phyloP scores from a whole-genome alignment of 2,329 filamentous ascomycete genomes.

The Myotisia sp. region DNA sequence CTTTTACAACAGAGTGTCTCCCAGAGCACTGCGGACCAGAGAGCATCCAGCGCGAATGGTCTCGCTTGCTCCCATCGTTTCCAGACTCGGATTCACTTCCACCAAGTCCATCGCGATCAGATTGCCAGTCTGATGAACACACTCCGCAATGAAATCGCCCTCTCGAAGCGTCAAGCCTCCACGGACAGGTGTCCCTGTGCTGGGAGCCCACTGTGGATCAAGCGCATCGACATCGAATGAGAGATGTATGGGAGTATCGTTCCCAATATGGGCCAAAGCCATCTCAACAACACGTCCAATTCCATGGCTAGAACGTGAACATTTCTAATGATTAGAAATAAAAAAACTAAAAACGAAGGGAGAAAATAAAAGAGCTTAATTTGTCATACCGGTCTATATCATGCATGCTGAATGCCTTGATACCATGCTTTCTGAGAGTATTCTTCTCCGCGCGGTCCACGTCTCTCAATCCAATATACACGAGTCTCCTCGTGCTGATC shows the following conservation, averaged over 20 bases:
- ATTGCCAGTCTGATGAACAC: conserved; percentile 64
- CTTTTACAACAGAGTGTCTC: conserved; percentile 70
- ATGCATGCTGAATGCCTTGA: conserved; percentile 97
- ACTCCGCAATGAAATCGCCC: conserved; percentile 92
- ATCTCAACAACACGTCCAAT: conserved; percentile 95
- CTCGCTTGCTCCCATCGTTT: conserved; percentile 58
- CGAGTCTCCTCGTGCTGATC: conserved; percentile 65
- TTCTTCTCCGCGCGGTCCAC: conserved; percentile 90
- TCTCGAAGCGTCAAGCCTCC: conserved; percentile 87
- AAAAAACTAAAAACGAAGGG: neutral
- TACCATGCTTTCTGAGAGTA: conserved; percentile 72
- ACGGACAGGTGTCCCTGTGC: conserved; percentile 85
- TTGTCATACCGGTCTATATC: conserved; percentile 68
- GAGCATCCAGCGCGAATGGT: conserved; percentile 85
- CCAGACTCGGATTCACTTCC: conserved; percentile 63
- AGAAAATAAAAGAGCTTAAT: conserved; percentile 6
- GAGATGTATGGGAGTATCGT: conserved; percentile 88
- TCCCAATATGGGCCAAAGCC: conserved; percentile 91
- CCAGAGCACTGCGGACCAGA: conserved; percentile 77
- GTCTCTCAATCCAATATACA: conserved; percentile 91
- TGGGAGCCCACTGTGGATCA: conserved; percentile 91
- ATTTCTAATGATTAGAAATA: too few species aligned
- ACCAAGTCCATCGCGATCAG: conserved; percentile 69
- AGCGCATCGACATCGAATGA: conserved; percentile 95
- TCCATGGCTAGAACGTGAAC: conserved; percentile 55